Evolutionary conservation across 2,329 filamentous ascomycete genomes (phyloP).

Genomic region (Venturia nashicola): DNA sequence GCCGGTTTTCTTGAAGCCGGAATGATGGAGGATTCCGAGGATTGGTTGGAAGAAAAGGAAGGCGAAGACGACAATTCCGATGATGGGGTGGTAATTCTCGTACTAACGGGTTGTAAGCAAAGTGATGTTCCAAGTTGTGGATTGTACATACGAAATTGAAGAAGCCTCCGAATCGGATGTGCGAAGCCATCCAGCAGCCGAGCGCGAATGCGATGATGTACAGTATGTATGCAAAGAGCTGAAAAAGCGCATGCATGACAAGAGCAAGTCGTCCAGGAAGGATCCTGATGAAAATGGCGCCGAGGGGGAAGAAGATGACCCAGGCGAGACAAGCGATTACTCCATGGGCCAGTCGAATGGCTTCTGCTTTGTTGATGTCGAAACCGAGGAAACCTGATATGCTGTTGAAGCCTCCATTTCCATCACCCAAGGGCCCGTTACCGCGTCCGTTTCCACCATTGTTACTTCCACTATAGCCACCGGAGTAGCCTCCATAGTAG

Average conservation of each 20-base stretch:
- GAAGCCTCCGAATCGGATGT: not conserved
- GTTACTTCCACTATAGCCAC: not conserved
- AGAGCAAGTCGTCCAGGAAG: slow-evolving; percentile 28
- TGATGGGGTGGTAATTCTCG: slow-evolving; percentile 35
- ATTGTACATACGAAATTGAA: not conserved
- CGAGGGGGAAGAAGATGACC: slow-evolving; percentile 32
- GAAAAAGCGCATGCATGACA: slow-evolving; percentile 35
- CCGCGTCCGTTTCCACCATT: not conserved
- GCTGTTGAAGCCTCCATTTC: not conserved
- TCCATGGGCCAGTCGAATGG: slow-evolving; percentile 24
- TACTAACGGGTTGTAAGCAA: slow-evolving; percentile 16
- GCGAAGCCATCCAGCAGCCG: slow-evolving; percentile 33
- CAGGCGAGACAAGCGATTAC: slow-evolving; percentile 31
- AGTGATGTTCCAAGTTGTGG: not conserved
- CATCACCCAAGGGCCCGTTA: not conserved
- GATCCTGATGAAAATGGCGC: slow-evolving; percentile 30
- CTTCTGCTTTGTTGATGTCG: not conserved
- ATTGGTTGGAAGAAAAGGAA: slow-evolving; percentile 43
- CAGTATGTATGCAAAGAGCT: slow-evolving; percentile 35
- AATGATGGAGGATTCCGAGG: slow-evolving; percentile 40
- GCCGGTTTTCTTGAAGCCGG: slow-evolving; percentile 34
- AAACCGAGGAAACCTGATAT: not conserved
- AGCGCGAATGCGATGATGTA: slow-evolving; percentile 37
- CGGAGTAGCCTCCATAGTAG: slow-evolving; percentile 4
- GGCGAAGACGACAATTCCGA: slow-evolving; percentile 40